Percentiles rank a stretch among this genome's conserved stretches.
Conservation (phyloP, 1,284 basidiomycete genomes). For the Cutaneotrichosporon sp. region DNA sequence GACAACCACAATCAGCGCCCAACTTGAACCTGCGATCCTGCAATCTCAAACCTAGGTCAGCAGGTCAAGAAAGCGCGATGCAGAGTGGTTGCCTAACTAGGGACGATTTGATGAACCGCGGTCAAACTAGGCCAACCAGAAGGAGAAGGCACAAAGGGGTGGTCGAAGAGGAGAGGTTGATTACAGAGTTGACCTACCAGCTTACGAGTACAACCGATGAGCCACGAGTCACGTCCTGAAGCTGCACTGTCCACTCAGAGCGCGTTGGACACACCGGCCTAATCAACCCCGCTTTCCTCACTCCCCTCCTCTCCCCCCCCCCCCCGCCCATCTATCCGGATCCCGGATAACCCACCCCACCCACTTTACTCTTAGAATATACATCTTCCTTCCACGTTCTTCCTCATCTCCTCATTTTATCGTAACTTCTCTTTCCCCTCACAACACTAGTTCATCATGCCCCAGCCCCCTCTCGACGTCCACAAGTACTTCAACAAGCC, state of each 20-base stretch:
- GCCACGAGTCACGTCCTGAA: neutral
- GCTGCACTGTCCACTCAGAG: neutral
- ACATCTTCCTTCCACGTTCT: constrained; percentile 4
- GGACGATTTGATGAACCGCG: neutral
- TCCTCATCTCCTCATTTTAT: neutral
- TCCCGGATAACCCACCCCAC: neutral
- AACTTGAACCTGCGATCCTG: too few species aligned
- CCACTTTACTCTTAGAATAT: neutral
- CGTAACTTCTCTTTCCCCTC: neutral
- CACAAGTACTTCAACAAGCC: constrained; percentile 46
- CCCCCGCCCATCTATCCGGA: neutral
- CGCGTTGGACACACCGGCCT: neutral
- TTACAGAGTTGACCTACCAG: too few species aligned
- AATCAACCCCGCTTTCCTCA: too few species aligned
- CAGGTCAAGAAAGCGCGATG: too few species aligned
- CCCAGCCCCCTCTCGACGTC: constrained; percentile 52
- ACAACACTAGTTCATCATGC: constrained; percentile 38
- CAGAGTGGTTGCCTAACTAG: neutral
- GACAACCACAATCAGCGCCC: too few species aligned
- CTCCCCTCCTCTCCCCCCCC: neutral
- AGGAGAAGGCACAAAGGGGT: too few species aligned
- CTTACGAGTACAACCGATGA: neutral
- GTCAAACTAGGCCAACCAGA: neutral
- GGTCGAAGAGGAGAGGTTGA: too few species aligned
- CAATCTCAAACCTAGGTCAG: too few species aligned